Base-by-base conservation (phyloP, 1,284 basidiomycete genomes). In the Puccinia horiana region DNA sequence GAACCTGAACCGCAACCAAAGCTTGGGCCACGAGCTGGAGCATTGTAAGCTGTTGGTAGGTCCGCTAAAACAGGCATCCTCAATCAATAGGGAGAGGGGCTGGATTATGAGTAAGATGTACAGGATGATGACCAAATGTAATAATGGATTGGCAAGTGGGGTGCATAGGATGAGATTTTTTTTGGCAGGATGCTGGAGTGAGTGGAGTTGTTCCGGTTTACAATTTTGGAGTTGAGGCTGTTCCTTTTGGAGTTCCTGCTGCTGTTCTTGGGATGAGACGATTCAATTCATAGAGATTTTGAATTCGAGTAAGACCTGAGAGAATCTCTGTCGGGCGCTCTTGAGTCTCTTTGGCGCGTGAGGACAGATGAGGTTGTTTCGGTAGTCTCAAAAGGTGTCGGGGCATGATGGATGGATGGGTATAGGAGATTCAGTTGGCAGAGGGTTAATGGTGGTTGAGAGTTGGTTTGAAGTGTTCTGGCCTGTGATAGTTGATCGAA, bases 361-460 rank as follows among this genome's bases (percentile, higher is more conserved):
- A 14, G 79, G 79, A 74, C 79, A 81, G 56, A 81, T 81, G 35
- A 81, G 32, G 37, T 81, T 81, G 37, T 81, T 81, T 35, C 79
- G 47, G 35, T 81, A 70, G 58, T 81, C 79, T 3, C 72, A 26
- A 54, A 74, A 81, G 32, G 54, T 70, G 40, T 81, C 79, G 18
- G n/a, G n/a, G n/a, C n/a, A n/a, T n/a, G n/a, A n/a, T n/a, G n/a
- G n/a, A n/a, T n/a, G n/a, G n/a, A n/a, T n/a, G n/a, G n/a, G n/a
- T n/a, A n/a, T n/a, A n/a, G n/a, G n/a, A n/a, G n/a, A n/a, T n/a
- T n/a, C n/a, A n/a, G n/a, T n/a, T n/a, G n/a, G n/a, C n/a, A n/a
- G n/a, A n/a, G n/a, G n/a, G n/a, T n/a, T n/a, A n/a, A n/a, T n/a
- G n/a, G n/a, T n/a, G n/a, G n/a, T n/a, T n/a, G n/a, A n/a, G n/a